Percentiles rank a stretch among this genome's conserved stretches.
Conservation (phyloP, 2,329 filamentous ascomycete genomes). For the Diaporthe sp. region DNA sequence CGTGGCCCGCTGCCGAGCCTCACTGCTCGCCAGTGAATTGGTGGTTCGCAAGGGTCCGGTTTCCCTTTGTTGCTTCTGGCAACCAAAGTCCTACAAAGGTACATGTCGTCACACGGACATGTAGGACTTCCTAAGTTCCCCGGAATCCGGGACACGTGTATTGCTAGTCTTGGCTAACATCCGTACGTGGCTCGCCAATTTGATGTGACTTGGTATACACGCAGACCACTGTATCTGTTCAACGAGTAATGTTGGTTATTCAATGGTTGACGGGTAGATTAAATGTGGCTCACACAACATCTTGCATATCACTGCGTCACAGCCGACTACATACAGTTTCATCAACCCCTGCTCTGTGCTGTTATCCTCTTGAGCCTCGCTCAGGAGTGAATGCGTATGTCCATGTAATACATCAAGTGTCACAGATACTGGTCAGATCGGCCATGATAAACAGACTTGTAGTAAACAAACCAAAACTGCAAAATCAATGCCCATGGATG, state of each 20-base stretch:
- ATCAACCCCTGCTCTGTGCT: background rate
- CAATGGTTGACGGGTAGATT: background rate
- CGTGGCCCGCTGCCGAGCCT: slow-evolving; percentile 24
- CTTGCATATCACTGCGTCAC: slow-evolving; percentile 6
- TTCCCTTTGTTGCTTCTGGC: slow-evolving; percentile 29
- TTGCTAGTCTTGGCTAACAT: slow-evolving; percentile 21
- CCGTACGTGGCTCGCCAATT: slow-evolving; percentile 16
- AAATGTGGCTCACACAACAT: slow-evolving; percentile 9
- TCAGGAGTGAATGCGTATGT: background rate
- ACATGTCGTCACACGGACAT: slow-evolving; percentile 23
- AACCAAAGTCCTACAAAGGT: slow-evolving; percentile 29
- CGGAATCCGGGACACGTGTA: slow-evolving; percentile 29
- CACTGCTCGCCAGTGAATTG: slow-evolving; percentile 6
- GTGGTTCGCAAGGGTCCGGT: slow-evolving; percentile 6
- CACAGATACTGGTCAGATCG: background rate
- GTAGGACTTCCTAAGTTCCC: slow-evolving; percentile 23
- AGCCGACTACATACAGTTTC: background rate
- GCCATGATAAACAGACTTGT: background rate
- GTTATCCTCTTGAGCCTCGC: slow-evolving; percentile 9
- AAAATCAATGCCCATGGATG: too few relatives aligned
- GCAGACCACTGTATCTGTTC: background rate
- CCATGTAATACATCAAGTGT: background rate
- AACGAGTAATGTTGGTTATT: background rate
- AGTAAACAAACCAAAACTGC: background rate
- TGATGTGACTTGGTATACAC: background rate